These are phyloP conservation scores for Cladophialophora carrionii DNA, from an alignment of 2,329 filamentous ascomycete species.

Conservation along the genomic window DNA sequence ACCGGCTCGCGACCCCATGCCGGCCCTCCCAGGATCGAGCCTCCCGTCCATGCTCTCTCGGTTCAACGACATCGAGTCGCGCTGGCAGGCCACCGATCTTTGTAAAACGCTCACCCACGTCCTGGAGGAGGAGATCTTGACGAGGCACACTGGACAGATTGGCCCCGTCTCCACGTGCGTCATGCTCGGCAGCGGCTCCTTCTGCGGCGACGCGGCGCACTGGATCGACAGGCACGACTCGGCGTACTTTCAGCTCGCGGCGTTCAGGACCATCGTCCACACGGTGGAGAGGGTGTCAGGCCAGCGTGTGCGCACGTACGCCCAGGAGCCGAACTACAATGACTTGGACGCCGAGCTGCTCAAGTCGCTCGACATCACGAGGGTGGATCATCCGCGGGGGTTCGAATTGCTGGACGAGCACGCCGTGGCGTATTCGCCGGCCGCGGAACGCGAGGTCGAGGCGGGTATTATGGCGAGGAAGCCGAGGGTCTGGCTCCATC, in stretches of 20 bases:
- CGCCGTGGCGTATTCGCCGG: slow-evolving; percentile 65
- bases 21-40: slow-evolving; percentile 9
- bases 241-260: slow-evolving; percentile 32
- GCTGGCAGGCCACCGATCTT: slow-evolving; percentile 19
- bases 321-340: slow-evolving; percentile 59
- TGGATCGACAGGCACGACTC: slow-evolving; percentile 29
- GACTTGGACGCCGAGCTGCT: slow-evolving; percentile 47
- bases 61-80: slow-evolving; percentile 15
- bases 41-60: slow-evolving; percentile 19
- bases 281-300: slow-evolving; percentile 22
- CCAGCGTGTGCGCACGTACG: slow-evolving; percentile 47
- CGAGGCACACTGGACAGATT: not conserved
- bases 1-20: slow-evolving; percentile 9
- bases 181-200: slow-evolving; percentile 32
- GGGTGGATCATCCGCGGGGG: slow-evolving; percentile 55
- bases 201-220: slow-evolving; percentile 28
- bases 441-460: slow-evolving; percentile 47
- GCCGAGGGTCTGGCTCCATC: slow-evolving; percentile 30
- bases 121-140: slow-evolving; percentile 6
- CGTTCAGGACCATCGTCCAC: slow-evolving; percentile 24
- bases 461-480: slow-evolving; percentile 19
- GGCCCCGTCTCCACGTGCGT: slow-evolving; percentile 24
- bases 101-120: slow-evolving; percentile 13
- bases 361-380: slow-evolving; percentile 43
- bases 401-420: slow-evolving; percentile 55